These are phyloP conservation scores for Arabis alpina DNA, from an alignment of 345 rosid genomes.

Conservation along the genomic window DNA sequence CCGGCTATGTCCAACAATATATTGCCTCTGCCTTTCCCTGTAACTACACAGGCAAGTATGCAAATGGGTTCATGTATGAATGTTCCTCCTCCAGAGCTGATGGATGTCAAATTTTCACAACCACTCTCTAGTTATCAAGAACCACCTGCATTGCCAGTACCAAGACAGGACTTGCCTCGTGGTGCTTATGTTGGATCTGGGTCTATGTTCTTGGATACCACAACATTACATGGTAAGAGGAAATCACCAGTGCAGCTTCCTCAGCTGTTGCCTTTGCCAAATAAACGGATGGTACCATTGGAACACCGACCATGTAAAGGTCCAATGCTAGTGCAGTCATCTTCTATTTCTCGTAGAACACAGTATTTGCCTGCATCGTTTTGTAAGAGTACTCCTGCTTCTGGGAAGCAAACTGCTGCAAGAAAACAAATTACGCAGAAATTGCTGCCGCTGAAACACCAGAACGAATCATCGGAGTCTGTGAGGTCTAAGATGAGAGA, in stretches of 20 bases:
- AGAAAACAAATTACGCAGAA: conserved; percentile 52
- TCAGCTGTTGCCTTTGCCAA: conserved; percentile 36
- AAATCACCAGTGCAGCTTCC: conserved; percentile 55
- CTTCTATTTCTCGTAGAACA: conserved; percentile 42
- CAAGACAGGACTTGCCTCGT: conserved; percentile 24
- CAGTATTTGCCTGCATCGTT: conserved; percentile 46
- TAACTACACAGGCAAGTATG: conserved; percentile 12
- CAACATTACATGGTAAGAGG: conserved; percentile 57
- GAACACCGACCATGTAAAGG: conserved; percentile 34
- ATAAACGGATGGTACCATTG: conserved; percentile 54
- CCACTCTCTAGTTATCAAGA: conserved; percentile 21
- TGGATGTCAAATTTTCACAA: conserved; percentile 35
- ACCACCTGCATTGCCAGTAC: neutral
- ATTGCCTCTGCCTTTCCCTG: conserved; percentile 48
- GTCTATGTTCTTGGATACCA: conserved; percentile 27
- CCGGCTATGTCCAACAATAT: conserved; percentile 59
- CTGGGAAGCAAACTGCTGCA: conserved; percentile 43
- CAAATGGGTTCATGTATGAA: conserved; percentile 41
- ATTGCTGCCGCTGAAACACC: conserved; percentile 45
- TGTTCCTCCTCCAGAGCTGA: conserved; percentile 39
- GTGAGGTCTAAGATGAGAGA: conserved; percentile 87
- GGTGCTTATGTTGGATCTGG: conserved; percentile 10
- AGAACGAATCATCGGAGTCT: conserved; percentile 55
- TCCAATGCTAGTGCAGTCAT: conserved; percentile 54
- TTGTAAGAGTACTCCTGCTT: conserved; percentile 47